Percentiles rank a stretch among this genome's conserved stretches.
Evolutionary conservation across 305 asterid genomes (phyloP).

Genomic region (Ajuga reptans): DNA sequence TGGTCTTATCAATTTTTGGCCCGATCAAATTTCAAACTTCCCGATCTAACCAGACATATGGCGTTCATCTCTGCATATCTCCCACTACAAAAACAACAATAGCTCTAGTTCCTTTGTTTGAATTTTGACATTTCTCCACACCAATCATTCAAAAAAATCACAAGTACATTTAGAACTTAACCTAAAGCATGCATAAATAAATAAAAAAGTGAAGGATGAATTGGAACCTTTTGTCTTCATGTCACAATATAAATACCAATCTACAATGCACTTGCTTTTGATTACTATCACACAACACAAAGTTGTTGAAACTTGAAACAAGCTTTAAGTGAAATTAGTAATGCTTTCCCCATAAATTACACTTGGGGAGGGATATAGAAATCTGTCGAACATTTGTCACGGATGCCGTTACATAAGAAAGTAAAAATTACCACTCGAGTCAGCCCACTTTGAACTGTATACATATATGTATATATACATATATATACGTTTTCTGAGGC

Average conservation of each 20-base stretch:
- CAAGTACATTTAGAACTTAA: too few species aligned
- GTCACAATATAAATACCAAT: neutral
- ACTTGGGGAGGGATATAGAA: constrained; percentile 16
- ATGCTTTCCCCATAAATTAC: constrained; percentile 13
- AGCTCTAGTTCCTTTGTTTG: too few species aligned
- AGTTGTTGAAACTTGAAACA: constrained; percentile 19
- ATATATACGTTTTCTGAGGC: neutral
- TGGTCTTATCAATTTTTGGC: too few species aligned
- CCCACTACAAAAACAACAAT: too few species aligned
- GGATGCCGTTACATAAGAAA: constrained; percentile 26
- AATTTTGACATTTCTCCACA: too few species aligned
- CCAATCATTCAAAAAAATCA: too few species aligned
- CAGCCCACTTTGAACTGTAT: constrained; percentile 7
- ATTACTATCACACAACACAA: neutral
- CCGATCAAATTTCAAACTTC: too few species aligned
- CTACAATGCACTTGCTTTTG: constrained; percentile 1
- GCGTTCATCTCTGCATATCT: too few species aligned
- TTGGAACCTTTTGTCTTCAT: neutral
- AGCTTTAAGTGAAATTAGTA: constrained; percentile 6
- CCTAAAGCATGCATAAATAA: too few species aligned
- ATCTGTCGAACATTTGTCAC: constrained; percentile 21
- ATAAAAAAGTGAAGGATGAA: too few species aligned
- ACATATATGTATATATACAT: neutral
- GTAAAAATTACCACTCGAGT: constrained; percentile 2
- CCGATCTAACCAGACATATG: too few species aligned